Evolutionary conservation across 306 rosid genomes (phyloP).

Genomic region (Pterocarpus santalinus): DNA sequence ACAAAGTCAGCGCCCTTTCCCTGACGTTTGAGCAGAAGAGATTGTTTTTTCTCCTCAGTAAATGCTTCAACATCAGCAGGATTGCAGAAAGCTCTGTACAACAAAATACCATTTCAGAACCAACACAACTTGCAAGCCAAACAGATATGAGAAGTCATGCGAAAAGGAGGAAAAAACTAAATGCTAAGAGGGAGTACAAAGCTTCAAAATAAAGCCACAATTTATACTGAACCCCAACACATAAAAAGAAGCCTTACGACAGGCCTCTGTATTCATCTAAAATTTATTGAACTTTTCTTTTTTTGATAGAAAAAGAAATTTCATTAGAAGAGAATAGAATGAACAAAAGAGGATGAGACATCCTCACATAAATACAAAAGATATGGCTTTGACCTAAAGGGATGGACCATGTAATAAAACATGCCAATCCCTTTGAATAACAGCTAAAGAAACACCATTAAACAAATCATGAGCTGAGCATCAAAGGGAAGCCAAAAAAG

Average conservation of each 20-base stretch:
- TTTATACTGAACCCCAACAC: background rate
- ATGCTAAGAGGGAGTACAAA: slow-evolving; percentile 21
- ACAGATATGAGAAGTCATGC: slow-evolving; percentile 21
- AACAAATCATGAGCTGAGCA: too few species aligned
- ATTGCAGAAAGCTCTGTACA: slow-evolving; percentile 90
- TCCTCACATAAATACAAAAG: too few species aligned
- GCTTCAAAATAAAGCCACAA: background rate
- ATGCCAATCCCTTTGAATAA: too few species aligned
- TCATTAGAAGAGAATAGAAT: too few species aligned
- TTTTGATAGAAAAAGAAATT: too few species aligned
- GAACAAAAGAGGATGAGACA: too few species aligned
- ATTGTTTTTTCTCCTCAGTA: slow-evolving; percentile 94
- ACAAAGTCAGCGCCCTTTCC: slow-evolving; percentile 96
- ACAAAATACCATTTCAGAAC: slow-evolving; percentile 46
- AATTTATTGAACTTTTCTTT: background rate
- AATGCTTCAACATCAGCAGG: slow-evolving; percentile 98
- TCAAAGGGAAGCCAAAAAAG: too few species aligned
- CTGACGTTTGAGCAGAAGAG: slow-evolving; percentile 84
- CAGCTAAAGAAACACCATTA: too few species aligned
- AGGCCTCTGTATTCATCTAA: slow-evolving; percentile 1
- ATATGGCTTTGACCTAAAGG: too few species aligned
- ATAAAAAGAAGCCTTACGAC: background rate
- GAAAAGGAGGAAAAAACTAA: slow-evolving; percentile 11
- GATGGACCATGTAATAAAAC: too few species aligned
- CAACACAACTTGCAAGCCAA: slow-evolving; percentile 35